Evolutionary conservation across 2,329 filamentous ascomycete genomes (phyloP).

Genomic region (Fusarium verrucosum): DNA sequence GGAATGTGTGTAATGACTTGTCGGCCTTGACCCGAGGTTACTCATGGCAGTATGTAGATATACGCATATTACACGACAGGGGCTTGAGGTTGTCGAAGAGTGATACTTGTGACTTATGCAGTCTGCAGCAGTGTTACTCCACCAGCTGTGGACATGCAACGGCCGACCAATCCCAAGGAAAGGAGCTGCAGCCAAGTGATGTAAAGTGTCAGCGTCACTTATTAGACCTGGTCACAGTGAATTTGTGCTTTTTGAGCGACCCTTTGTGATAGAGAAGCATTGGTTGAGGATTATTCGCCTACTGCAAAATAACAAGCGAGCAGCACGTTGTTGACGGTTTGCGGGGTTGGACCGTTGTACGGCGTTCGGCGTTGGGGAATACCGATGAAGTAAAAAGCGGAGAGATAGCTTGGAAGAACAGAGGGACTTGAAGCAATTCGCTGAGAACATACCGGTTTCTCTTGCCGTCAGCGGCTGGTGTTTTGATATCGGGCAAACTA

Average conservation of each 20-base stretch:
- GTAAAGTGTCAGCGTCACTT: constrained; percentile 10
- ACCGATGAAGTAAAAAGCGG: constrained; percentile 8
- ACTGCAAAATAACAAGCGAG: constrained; percentile 3
- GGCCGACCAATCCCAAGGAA: constrained; percentile 21
- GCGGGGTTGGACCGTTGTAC: constrained; percentile 27
- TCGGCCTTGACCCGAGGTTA: background rate
- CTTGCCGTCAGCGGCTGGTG: background rate
- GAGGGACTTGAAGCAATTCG: background rate
- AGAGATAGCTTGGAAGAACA: background rate
- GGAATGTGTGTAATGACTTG: background rate
- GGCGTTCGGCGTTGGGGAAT: constrained; percentile 2
- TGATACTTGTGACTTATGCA: constrained; percentile 20
- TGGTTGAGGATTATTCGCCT: background rate
- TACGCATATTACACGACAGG: constrained; percentile 4
- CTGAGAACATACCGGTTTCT: background rate
- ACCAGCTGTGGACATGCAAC: constrained; percentile 9
- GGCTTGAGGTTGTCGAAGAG: constrained; percentile 2
- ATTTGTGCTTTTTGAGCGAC: background rate
- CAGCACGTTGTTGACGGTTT: background rate
- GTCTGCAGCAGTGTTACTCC: constrained; percentile 20
- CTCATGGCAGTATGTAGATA: background rate
- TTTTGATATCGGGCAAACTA: background rate
- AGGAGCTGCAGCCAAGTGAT: constrained; percentile 9
- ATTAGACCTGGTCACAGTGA: background rate
- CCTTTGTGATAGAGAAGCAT: background rate